Conservation (phyloP, 2,329 filamentous ascomycete species). For the Botrytis aclada region DNA sequence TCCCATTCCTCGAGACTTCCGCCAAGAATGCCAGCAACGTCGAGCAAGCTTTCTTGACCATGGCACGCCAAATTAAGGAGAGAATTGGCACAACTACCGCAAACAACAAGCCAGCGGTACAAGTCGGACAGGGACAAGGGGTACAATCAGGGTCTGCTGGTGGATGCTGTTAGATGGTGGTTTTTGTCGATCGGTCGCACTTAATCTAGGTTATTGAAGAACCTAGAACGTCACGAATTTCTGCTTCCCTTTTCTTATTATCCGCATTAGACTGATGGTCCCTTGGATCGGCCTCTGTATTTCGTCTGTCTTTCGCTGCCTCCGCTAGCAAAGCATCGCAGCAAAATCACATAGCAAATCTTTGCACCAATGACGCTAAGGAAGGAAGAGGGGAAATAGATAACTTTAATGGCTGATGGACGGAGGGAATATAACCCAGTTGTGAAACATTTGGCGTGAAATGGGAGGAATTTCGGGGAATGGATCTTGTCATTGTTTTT, state of each 20-base stretch:
- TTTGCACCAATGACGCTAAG: conserved; percentile 22
- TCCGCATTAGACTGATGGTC: conserved; percentile 35
- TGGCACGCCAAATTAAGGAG: conserved; percentile 99
- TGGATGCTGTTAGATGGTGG: conserved; percentile 76
- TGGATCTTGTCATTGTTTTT: conserved; percentile 24
- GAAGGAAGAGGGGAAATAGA: conserved; percentile 28
- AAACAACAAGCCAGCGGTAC: conserved; percentile 97
- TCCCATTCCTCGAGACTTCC: conserved; percentile 98
- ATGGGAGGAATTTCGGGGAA: conserved; percentile 26
- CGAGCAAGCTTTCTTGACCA: conserved; percentile 99
- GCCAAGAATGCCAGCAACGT: conserved; percentile 99
- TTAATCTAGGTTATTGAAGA: conserved; percentile 20
- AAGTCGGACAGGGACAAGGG: conserved; percentile 91
- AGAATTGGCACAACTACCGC: conserved; percentile 95
- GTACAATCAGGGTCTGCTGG: conserved; percentile 83
- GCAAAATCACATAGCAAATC: conserved; percentile 24
- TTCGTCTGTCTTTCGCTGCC: conserved; percentile 31
- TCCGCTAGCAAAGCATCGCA: conserved; percentile 23
- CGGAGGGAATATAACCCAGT: conserved; percentile 24
- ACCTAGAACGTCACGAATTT: conserved; percentile 26
- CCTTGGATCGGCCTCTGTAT: conserved; percentile 34
- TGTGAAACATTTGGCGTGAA: conserved; percentile 33
- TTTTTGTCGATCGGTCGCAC: conserved; percentile 12
- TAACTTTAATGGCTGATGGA: conserved; percentile 35
- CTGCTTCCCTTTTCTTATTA: conserved; percentile 30